These are phyloP conservation scores for Astrephomene gubernaculifera DNA, from an alignment of 139 green algal species.

Conservation along the genomic window DNA sequence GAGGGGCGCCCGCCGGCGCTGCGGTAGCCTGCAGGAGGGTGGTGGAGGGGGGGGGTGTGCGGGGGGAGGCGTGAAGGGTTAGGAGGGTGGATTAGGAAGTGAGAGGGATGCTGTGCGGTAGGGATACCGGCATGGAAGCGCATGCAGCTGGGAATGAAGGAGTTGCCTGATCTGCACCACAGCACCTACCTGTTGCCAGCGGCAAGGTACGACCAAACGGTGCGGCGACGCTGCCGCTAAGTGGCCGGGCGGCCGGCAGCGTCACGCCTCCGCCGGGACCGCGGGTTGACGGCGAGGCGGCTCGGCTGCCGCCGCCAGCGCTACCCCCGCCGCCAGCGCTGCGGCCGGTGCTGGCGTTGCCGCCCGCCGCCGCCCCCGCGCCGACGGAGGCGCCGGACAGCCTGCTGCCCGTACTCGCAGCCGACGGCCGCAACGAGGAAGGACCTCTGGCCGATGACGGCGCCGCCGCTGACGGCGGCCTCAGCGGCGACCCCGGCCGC, in stretches of 20 bases:
- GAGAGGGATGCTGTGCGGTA: too few species aligned
- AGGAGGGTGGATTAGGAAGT: not conserved
- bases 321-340: not conserved
- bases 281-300: not conserved
- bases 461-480: not conserved
- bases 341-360: not conserved
- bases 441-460: too few species aligned
- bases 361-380: not conserved
- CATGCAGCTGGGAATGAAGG: too few species aligned
- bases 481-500: not conserved
- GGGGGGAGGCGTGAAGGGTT: not conserved
- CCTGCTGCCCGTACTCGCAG: too few species aligned
- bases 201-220: not conserved
- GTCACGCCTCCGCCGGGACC: not conserved
- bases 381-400: not conserved
- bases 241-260: slow-evolving; percentile 1
- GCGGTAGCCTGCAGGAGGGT: not conserved
- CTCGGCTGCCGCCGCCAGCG: not conserved
- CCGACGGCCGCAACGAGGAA: too few species aligned
- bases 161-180: too few species aligned
- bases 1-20: not conserved
- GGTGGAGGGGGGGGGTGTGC: not conserved
- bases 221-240: not conserved
- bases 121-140: too few species aligned
- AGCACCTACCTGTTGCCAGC: too few species aligned